Evolutionary conservation across 2,329 filamentous ascomycete species (phyloP), one percentile per base, ranked within the genome.

Genomic region (Colletotrichum euphorbiae): DNA sequence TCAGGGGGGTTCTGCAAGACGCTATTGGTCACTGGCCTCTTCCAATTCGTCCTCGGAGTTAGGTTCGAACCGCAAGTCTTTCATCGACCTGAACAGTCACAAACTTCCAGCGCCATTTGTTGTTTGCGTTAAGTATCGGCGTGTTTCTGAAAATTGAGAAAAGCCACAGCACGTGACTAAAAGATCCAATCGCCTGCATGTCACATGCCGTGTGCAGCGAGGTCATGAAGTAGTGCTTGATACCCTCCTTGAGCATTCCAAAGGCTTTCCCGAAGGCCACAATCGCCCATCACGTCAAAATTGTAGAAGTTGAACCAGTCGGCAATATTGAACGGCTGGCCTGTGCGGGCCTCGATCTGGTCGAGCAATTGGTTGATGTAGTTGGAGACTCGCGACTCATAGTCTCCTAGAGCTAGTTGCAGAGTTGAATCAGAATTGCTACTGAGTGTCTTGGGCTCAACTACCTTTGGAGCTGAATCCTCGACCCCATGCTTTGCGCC

Each of bases 251-350:
- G 13, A 81, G 71, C 78, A 79, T 78, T 9, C 76, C 71, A 51
- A 80, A 81, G 5, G 74, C 72, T 33, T 75, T 73, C 1, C 77
- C 78, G 50, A 82, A 82, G 4, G 77, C 80, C 42, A 82, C n/a
- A 71, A 54, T 82, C 78, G 2, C 78, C 80, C 80, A 82, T 81
- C 5, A 81, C 74, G 19, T 81, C 80, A 43, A 80, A 80, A 69
- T 75, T 75, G 57, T 77, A 79, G 50, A 78, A 78, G 60, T 75
- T 77, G 65, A 78, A 77, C 75, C 76, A 78, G 4, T 73, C 67
- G 0, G 77, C 72, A 4, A 74, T 72, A 43, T 81, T 71, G 5
- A 80, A 61, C 0, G 73, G 62, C 6, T 60, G 57, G 1, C 74
- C 74, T 9, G 72, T 56, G 4, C 73, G 40, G 7, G 67, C 57